Conservation (phyloP, 1,139 yeast genomes). For the Arxiozyma slooffiae region DNA sequence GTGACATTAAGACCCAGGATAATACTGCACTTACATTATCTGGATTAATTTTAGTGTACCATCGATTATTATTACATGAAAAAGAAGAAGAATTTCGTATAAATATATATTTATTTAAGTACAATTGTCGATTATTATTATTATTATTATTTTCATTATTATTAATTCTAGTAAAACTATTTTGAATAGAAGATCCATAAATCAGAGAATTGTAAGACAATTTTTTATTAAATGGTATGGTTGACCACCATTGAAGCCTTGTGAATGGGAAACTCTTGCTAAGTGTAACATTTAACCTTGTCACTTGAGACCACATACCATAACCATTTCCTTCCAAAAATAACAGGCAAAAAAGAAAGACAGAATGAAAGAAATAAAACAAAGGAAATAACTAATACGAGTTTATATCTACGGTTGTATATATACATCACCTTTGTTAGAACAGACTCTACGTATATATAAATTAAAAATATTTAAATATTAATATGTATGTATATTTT, state of each 20-base stretch:
- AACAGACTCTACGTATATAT: too few relatives aligned
- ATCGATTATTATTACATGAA: background rate
- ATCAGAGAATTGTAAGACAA: background rate
- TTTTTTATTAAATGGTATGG: background rate
- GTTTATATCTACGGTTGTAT: too few relatives aligned
- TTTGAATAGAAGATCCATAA: background rate
- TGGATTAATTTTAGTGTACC: slow-evolving; percentile 25
- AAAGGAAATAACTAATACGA: too few relatives aligned
- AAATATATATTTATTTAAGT: too few relatives aligned
- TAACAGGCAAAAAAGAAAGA: too few relatives aligned
- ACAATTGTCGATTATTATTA: too few relatives aligned
- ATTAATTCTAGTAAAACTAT: background rate
- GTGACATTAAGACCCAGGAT: slow-evolving; percentile 86
- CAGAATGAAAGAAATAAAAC: too few relatives aligned
- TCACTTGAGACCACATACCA: background rate
- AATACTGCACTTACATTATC: slow-evolving; percentile 85
- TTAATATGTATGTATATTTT: too few relatives aligned
- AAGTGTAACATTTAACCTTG: background rate
- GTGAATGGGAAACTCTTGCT: background rate
- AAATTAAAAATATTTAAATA: too few relatives aligned
- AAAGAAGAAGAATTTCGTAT: background rate
- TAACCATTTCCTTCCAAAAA: background rate
- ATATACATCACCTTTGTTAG: too few relatives aligned
- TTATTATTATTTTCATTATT: background rate
- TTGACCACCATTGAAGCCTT: background rate